Evolutionary conservation across 192 early-diverging fungal species (phyloP), one percentile per base, ranked within the genome.

Genomic region (Coemansia pectinata): DNA sequence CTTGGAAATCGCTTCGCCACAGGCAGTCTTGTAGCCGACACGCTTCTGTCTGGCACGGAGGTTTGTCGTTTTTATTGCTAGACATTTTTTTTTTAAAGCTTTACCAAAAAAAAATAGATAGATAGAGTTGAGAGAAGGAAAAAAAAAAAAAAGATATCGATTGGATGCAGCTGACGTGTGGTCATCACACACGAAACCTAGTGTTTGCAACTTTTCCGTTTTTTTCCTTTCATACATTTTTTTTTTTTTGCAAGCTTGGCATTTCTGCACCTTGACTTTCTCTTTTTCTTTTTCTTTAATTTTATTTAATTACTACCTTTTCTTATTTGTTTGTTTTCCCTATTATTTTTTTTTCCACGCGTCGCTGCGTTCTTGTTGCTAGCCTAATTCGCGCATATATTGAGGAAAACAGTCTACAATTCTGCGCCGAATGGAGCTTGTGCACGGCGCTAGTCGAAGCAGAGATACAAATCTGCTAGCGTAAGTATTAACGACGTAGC

Each of bases 21-120:
- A 84, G 67, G 45, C 81, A 84, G 70, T 69, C 76, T 57, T 84
- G 81, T 17, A 84, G 61, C 42, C 61, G 67, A 36, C 81, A 84
- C 27, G 81, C 81, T 42, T 84, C 67, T 44, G 55, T 62, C 47
- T 84, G 81, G 48, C 81, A 84, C 39, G 81, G 65, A 14, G 81
- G 69, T 41, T 71, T 74, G 10, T 68, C 71, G 19, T 23, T 50
- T n/a, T 8, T 50, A 23, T 14, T 55, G 52, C 12, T 27, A 31
- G 41, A 12, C 69, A 71, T 79, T 62, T 39, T 23, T 15, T 8
- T 36, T 36, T 42, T 47, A 42, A 50, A 48, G 48, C 12, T 34
- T 17, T 17, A 36, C 4, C 31, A 67, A 36, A 0, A 36, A 36
- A 33, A 53, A 67, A 47, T 23, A 53, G 23, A 5, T 42, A 9